Percentiles rank a stretch among this genome's conserved stretches.
phyloP scores from a whole-genome alignment of 768 basidiomycete genomes.

The Chlorophyllum brunneum region DNA sequence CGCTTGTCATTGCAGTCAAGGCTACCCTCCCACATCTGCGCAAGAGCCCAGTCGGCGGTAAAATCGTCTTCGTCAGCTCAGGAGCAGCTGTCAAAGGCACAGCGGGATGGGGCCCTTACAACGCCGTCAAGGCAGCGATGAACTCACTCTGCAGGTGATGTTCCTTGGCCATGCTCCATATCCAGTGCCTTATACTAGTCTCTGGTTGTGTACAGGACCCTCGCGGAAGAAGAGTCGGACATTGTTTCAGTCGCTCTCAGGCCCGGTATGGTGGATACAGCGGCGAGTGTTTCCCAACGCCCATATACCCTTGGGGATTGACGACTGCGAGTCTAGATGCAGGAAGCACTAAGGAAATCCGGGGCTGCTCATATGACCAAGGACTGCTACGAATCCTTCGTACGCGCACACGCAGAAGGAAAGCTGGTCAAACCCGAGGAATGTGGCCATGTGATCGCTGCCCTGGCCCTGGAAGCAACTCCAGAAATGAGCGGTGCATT shows the following conservation, averaged over 20 bases:
- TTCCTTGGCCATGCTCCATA: background rate
- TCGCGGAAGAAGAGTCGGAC: constrained; percentile 79
- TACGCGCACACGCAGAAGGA: constrained; percentile 55
- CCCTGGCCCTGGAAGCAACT: constrained; percentile 63
- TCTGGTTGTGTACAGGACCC: constrained; percentile 47
- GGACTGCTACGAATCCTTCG: constrained; percentile 53
- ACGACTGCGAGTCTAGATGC: constrained; percentile 54
- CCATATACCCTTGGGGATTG: background rate
- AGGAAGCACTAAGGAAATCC: constrained; percentile 46
- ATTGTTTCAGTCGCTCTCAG: constrained; percentile 74
- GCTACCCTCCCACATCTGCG: constrained; percentile 68
- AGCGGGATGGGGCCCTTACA: constrained; percentile 79
- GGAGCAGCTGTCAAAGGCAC: constrained; percentile 71
- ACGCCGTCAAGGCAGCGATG: constrained; percentile 84
- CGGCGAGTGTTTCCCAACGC: constrained; percentile 41
- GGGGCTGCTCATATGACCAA: constrained; percentile 52
- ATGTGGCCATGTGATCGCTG: constrained; percentile 76
- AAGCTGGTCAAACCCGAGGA: constrained; percentile 72
- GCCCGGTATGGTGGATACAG: constrained; percentile 86
- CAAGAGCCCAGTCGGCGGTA: constrained; percentile 51
- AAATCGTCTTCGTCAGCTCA: constrained; percentile 80
- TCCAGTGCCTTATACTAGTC: background rate
- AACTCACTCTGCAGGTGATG: constrained; percentile 76
- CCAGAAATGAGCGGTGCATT: constrained; percentile 69
- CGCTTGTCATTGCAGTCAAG: constrained; percentile 67